A percentile compares a stretch with the other conserved stretches of the same genome.
phyloP scores from a whole-genome alignment of 352 stramenopile species.

The Globisporangium spiculum region DNA sequence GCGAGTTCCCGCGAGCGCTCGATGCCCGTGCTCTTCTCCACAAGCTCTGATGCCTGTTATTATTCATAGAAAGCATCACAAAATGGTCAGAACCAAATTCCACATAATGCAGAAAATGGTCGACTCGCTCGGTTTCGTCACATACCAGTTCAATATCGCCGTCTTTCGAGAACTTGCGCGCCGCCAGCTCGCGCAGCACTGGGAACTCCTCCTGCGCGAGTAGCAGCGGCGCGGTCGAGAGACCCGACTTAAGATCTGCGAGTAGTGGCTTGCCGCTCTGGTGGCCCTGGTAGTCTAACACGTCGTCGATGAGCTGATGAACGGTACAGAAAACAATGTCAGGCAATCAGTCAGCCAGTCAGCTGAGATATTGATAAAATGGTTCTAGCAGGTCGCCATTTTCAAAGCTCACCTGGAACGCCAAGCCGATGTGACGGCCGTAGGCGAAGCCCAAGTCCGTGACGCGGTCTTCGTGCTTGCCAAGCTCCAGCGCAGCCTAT shows the following conservation, averaged over 20 bases:
- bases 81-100: constrained; percentile 7
- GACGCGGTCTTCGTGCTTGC: constrained; percentile 83
- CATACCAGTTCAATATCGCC: constrained; percentile 91
- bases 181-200: constrained; percentile 84
- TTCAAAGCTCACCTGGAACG: constrained; percentile 90
- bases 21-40: constrained; percentile 91
- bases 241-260: constrained; percentile 93
- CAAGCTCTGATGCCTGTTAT: constrained; percentile 74
- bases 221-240: constrained; percentile 96
- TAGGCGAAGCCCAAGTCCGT: constrained; percentile 93
- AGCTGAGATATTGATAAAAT: not conserved
- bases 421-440: constrained; percentile 96
- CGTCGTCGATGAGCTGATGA: constrained; percentile 94
- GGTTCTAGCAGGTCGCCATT: not conserved
- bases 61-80: constrained; percentile 7
- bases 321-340: not conserved
- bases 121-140: constrained; percentile 17
- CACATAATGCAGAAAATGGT: constrained; percentile 18
- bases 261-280: constrained; percentile 94
- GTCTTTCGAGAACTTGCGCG: constrained; percentile 89
- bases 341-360: not conserved
- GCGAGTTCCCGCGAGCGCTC: constrained; percentile 93
- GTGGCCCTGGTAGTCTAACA: constrained; percentile 97
- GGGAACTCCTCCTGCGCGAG: constrained; percentile 95
- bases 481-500: constrained; percentile 89